Base-by-base conservation (phyloP, 768 basidiomycete genomes). In the Strobilomyces dryophilus region DNA sequence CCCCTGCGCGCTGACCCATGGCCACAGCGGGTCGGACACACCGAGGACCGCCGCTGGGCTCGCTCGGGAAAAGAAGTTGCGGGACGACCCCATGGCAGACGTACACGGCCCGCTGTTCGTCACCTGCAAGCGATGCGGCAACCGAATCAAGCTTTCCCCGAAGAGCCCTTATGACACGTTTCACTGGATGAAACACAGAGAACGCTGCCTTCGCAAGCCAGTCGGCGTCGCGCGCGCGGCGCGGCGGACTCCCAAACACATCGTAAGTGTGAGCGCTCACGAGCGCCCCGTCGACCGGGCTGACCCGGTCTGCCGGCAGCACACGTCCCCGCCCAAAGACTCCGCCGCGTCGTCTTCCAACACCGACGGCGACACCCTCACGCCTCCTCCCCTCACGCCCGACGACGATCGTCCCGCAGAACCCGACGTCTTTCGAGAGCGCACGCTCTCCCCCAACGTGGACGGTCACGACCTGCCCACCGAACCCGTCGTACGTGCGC, bases 111-210 rank as follows among this genome's bases (percentile, higher is more conserved):
- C 80, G 6, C 71, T 75, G 26, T 73, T 73, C 48, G 80, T 84
- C 47, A 71, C 73, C 50, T 87, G 85, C 70, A 72, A 70, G 55
- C 75, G 75, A 48, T 88, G 86, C 66, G 72, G 74, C 35, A 68
- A 61, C 27, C 69, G 71, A 14, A 86, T 88, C 68, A 85, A 85
- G 64, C 78, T 88, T 26, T 87, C 85, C 15, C 66, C 74, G 31
- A 87, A 87, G 69, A 84, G 82, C 66, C 73, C 74, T 20, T 88
- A 77, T 59, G 86, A 88, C 60, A 75, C 76, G 29, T 79, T 78
- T 60, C 85, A 88, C 66, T 88, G 86, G 86, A 64, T 70, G 42
- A 83, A 79, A 57, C 86, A 88, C 61, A 75, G 80, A 31, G 73
- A 73, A 37, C 75, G 84, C 29, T 88, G 86, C 64, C 63, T 80